Conservation (phyloP, 495 filamentous ascomycete species). For the Halenospora varia region DNA sequence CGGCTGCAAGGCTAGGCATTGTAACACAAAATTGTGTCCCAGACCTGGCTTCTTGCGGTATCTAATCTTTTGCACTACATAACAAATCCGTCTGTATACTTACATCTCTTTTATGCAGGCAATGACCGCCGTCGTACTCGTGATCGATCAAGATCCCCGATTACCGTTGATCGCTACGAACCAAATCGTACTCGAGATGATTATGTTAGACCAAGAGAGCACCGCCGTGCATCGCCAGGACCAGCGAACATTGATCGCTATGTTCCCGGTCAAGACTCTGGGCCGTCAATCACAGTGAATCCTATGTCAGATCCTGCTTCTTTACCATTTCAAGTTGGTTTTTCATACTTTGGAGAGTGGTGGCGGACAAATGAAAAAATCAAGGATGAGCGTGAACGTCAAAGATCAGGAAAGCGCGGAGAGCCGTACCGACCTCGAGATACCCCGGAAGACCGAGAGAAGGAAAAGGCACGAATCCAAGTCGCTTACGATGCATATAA, state of each 20-base stretch:
- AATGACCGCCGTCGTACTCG: slow-evolving; percentile 33
- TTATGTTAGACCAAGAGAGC: slow-evolving; percentile 57
- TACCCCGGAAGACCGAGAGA: slow-evolving; percentile 78
- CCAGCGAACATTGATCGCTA: slow-evolving; percentile 90
- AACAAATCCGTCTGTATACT: background rate
- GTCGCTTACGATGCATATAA: slow-evolving; percentile 91
- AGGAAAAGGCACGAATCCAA: slow-evolving; percentile 86
- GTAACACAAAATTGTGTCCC: background rate
- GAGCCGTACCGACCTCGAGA: slow-evolving; percentile 70
- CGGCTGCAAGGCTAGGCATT: background rate
- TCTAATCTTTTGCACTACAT: background rate
- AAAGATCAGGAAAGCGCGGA: slow-evolving; percentile 67
- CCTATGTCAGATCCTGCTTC: slow-evolving; percentile 77
- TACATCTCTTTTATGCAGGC: slow-evolving; percentile 14
- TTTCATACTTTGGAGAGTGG: slow-evolving; percentile 97
- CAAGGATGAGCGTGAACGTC: slow-evolving; percentile 81
- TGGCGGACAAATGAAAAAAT: slow-evolving; percentile 82
- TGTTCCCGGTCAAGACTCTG: slow-evolving; percentile 75
- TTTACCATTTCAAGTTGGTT: slow-evolving; percentile 89
- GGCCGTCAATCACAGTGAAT: slow-evolving; percentile 58
- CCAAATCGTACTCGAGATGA: slow-evolving; percentile 63
- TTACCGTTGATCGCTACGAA: slow-evolving; percentile 67
- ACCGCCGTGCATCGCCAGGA: slow-evolving; percentile 56
- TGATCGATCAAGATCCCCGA: slow-evolving; percentile 69
- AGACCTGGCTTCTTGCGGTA: background rate